Conservation (phyloP, 2,329 filamentous ascomycete species). For the Fusarium coffeatum region DNA sequence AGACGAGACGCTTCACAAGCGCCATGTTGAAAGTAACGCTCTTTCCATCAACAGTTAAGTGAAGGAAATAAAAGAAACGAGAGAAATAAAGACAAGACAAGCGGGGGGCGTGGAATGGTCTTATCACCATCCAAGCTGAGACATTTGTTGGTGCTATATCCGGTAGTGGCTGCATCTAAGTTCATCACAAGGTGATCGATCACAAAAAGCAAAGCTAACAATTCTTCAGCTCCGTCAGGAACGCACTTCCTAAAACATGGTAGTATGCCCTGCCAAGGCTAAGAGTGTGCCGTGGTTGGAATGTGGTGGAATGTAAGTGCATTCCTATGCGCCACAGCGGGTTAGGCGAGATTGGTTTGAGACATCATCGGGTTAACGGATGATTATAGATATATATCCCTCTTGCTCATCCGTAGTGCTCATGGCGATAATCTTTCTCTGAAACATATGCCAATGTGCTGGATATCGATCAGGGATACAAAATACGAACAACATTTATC, state of each 20-base stretch:
- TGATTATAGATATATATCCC: no score
- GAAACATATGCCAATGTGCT: no score
- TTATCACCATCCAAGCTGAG: neutral
- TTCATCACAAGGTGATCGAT: neutral
- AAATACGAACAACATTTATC: no score
- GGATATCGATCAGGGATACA: no score
- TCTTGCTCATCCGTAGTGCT: no score
- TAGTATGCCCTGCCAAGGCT: neutral
- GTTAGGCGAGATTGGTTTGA: neutral
- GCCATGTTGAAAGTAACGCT: neutral
- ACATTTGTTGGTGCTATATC: neutral
- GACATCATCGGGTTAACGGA: accelerated
- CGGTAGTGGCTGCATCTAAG: neutral
- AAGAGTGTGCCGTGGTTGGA: neutral
- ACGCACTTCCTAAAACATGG: neutral
- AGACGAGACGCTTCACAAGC: neutral
- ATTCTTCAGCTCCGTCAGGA: neutral
- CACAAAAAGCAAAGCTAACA: neutral
- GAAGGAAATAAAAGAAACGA: no score
- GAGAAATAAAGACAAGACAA: neutral
- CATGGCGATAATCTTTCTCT: no score
- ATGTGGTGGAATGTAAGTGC: neutral
- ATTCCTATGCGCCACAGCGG: neutral
- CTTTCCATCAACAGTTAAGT: neutral
- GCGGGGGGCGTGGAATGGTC: neutral